Base-by-base conservation (phyloP, 148 eudicot species). In the Dysphania ambrosioides region DNA sequence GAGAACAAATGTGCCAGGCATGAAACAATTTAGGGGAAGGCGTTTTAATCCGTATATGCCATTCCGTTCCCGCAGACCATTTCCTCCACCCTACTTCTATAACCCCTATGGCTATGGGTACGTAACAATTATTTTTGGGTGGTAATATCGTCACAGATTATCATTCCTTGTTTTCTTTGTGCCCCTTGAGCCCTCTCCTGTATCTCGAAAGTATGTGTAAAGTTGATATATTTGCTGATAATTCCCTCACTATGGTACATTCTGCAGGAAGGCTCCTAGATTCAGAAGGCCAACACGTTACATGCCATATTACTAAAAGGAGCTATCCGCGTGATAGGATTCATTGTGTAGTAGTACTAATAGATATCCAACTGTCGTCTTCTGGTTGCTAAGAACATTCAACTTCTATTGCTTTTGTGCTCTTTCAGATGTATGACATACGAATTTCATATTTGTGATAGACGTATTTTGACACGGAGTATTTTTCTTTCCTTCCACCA, bases 1-100 rank as follows among this genome's bases (percentile, higher is more conserved):
- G 77, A 88, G 98, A 84, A 94, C 97, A 27, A 94, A 93, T 80
- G 83, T 93, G 57, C 97, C 97, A 18, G 96, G 97, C 66, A 85
- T 93, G 97, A 93, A 88, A 80, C 91, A 82, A 68, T 85, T 56
- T 73, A 78, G 93, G 23, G 81, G 82, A 51, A 80, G 90, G 66
- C 93, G 89, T 21, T 79, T 88, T 58, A 85, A 82, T 82, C 93
- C 92, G 11, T 86, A 82, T 72, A 67, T 82, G 79, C 80, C 83
- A 9, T 83, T 74, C 70, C 81, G 79, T 32, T 35, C 79, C 60
- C 83, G 86, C 68, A 73, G 85, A 68, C 83, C 93, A 7, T 90
- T 73, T 69, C 82, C 86, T 66, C 73, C 86, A 63, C 87, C 92
- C n/a, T 81, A 76, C 68, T 59, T 87, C 34, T 86, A 74, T 74